Conservation (phyloP, 805 yeast species). For the Saturnispora ahearnii region DNA sequence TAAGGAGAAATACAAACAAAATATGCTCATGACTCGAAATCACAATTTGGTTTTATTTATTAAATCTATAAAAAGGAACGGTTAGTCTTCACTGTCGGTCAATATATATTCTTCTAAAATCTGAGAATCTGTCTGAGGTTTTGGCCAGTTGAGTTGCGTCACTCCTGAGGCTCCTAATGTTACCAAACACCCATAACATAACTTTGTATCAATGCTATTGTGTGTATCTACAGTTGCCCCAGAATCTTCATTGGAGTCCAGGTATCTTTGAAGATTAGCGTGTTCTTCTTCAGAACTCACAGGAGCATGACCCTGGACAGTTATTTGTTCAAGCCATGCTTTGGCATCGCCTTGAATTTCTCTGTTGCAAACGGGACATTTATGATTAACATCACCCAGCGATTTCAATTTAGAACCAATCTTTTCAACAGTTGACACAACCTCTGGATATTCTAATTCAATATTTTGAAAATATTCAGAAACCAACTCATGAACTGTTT, state of each 20-base stretch:
- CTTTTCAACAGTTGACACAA: slow-evolving; percentile 85
- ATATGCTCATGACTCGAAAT: neutral
- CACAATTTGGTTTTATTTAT: neutral
- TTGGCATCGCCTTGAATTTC: slow-evolving; percentile 49
- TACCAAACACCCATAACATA: slow-evolving; percentile 75
- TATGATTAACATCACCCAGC: slow-evolving; percentile 27
- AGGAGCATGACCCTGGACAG: slow-evolving; percentile 49
- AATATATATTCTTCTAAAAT: slow-evolving; percentile 22
- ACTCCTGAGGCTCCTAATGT: slow-evolving; percentile 38
- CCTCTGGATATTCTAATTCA: slow-evolving; percentile 75
- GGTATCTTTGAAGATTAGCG: slow-evolving; percentile 22
- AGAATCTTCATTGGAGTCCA: slow-evolving; percentile 6
- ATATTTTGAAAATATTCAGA: slow-evolving; percentile 61
- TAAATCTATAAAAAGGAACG: neutral
- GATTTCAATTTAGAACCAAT: slow-evolving; percentile 70
- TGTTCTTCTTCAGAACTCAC: slow-evolving; percentile 36
- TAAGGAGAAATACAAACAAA: neutral
- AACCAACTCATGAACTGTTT: slow-evolving; percentile 75
- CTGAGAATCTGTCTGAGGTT: slow-evolving; percentile 20
- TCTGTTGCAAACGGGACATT: slow-evolving; percentile 51
- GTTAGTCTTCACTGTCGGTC: slow-evolving; percentile 7
- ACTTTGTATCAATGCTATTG: slow-evolving; percentile 18
- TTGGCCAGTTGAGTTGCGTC: slow-evolving; percentile 26
- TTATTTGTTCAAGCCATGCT: slow-evolving; percentile 59
- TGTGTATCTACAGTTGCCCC: neutral